A percentile compares a stretch with the other conserved stretches of the same genome.
These are phyloP conservation scores for Pochonia chlamydosporia DNA, from an alignment of 2,329 filamentous ascomycete species.

Conservation along the genomic window DNA sequence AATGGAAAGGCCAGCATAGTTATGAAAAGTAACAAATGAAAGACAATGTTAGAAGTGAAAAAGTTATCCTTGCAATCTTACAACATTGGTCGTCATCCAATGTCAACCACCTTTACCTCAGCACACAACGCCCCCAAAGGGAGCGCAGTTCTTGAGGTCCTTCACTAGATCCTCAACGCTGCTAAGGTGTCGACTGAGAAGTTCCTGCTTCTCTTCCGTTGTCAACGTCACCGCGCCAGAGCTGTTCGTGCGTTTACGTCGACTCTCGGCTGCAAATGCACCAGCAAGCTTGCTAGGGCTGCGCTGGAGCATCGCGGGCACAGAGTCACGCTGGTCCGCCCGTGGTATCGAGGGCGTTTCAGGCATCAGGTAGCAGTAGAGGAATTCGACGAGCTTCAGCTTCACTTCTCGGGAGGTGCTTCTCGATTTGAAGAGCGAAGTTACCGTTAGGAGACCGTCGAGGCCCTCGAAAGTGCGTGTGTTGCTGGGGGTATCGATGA, in stretches of 20 bases:
- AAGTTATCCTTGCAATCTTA: background rate
- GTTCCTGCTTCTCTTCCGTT: slow-evolving; percentile 74
- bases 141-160: slow-evolving; percentile 73
- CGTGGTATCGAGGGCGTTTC: slow-evolving; percentile 61
- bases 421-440: slow-evolving; percentile 85
- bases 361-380: slow-evolving; percentile 98
- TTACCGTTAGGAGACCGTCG: slow-evolving; percentile 86
- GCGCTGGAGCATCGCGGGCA: slow-evolving; percentile 53
- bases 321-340: slow-evolving; percentile 37
- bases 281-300: slow-evolving; percentile 63
- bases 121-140: slow-evolving; percentile 59
- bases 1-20: slow-evolving; percentile 3
- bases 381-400: slow-evolving; percentile 90
- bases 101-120: too few species aligned
- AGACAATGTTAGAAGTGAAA: background rate
- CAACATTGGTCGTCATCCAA: too few species aligned
- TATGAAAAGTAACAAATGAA: slow-evolving; percentile 8
- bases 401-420: slow-evolving; percentile 84
- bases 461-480: slow-evolving; percentile 88
- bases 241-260: slow-evolving; percentile 27
- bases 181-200: slow-evolving; percentile 71
- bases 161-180: slow-evolving; percentile 82
- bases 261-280: slow-evolving; percentile 39
- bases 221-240: slow-evolving; percentile 46
- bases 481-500: slow-evolving; percentile 81